Percentiles rank a stretch among this genome's conserved stretches.
phyloP scores from a whole-genome alignment of 345 rosid species.

The Heritiera fomes region DNA sequence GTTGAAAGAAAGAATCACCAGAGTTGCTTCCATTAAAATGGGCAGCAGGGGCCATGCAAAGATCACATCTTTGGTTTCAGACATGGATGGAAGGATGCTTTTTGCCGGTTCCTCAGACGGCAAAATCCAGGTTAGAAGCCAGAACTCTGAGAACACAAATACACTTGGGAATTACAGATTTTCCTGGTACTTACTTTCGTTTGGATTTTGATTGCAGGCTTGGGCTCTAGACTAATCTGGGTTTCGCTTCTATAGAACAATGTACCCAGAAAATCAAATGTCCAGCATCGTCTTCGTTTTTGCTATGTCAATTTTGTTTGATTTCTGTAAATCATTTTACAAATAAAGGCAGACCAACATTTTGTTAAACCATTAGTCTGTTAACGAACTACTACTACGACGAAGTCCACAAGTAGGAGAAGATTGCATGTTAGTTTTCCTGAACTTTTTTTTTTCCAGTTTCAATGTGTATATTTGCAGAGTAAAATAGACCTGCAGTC shows the following conservation, averaged over 20 bases:
- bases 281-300: not conserved
- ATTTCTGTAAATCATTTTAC: not conserved
- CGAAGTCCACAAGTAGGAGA: no score
- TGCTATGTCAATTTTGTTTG: not conserved
- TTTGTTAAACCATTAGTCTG: not conserved
- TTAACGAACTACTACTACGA: not conserved
- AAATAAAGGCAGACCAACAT: not conserved
- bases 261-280: not conserved
- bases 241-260: not conserved
- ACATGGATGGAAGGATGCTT: conserved; percentile 50
- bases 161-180: not conserved
- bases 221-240: conserved; percentile 47
- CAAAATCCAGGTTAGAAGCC: conserved; percentile 49
- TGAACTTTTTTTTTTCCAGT: no score
- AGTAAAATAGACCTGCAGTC: no score
- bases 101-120: conserved; percentile 63
- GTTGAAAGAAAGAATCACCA: conserved; percentile 43
- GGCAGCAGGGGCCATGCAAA: conserved; percentile 37
- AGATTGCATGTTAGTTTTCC: no score
- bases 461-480: no score
- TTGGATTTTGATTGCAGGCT: conserved; percentile 35
- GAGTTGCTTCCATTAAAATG: conserved; percentile 40
- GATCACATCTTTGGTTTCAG: conserved; percentile 43
- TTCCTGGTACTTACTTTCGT: not conserved
- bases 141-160: not conserved